These are phyloP conservation scores for Orbilia javanica DNA, from an alignment of 2,329 filamentous ascomycete genomes.

Conservation along the genomic window DNA sequence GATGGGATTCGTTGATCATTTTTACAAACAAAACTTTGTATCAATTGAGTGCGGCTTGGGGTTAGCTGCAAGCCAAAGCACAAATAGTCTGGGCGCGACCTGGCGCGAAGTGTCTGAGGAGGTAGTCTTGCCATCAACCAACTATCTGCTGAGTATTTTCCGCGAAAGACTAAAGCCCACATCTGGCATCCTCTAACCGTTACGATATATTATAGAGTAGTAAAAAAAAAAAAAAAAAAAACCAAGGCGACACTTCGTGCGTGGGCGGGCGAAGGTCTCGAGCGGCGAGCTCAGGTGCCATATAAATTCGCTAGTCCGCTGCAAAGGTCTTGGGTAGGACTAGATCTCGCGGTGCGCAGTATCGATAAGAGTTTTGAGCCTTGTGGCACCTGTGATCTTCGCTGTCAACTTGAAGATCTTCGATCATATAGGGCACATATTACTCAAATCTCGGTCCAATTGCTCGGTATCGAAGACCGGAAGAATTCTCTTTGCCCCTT, in stretches of 20 bases:
- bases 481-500: slow-evolving; percentile 21
- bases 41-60: slow-evolving; percentile 4
- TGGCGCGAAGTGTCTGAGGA: neutral
- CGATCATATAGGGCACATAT: neutral
- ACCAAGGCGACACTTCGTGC: no score
- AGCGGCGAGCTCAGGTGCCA: no score
- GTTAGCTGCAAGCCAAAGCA: slow-evolving; percentile 39
- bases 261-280: no score
- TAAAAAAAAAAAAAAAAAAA: no score
- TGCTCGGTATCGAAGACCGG: neutral
- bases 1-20: neutral
- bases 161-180: neutral
- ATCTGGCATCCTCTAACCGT: neutral
- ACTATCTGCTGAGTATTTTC: neutral
- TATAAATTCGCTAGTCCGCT: no score
- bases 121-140: neutral
- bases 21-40: neutral
- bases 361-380: slow-evolving; percentile 14
- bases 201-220: no score
- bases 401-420: slow-evolving; percentile 3
- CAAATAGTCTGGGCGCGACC: slow-evolving; percentile 13
- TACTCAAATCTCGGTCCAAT: neutral
- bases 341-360: neutral
- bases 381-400: slow-evolving; percentile 21
- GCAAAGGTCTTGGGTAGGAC: no score